Evolutionary conservation across 805 yeast species (phyloP).

Genomic region (Saturnispora dispora): DNA sequence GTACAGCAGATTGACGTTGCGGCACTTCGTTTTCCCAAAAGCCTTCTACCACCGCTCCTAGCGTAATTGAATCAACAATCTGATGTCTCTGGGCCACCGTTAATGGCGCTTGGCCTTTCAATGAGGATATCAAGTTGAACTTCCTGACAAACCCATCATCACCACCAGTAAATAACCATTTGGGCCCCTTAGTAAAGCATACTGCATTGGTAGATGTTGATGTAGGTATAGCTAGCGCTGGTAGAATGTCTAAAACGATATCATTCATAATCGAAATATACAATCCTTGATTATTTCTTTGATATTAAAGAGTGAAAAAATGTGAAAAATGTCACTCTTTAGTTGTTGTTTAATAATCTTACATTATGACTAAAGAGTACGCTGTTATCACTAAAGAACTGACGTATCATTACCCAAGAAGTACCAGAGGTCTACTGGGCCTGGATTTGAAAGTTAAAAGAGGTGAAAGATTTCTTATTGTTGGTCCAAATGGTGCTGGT

Average conservation of each 20-base stretch:
- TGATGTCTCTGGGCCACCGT: conserved; percentile 90
- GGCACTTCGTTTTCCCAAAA: conserved; percentile 99
- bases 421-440: conserved; percentile 54
- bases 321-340: neutral
- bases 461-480: conserved; percentile 65
- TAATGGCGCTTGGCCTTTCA: conserved; percentile 78
- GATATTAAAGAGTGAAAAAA: neutral
- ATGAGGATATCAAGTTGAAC: conserved; percentile 76
- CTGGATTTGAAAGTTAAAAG: conserved; percentile 54
- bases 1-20: neutral
- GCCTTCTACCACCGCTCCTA: conserved; percentile 73
- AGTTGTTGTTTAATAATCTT: conserved; percentile 26
- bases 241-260: conserved; percentile 56
- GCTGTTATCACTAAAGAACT: conserved; percentile 56
- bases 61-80: conserved; percentile 73
- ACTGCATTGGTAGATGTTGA: conserved; percentile 69
- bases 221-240: conserved; percentile 83
- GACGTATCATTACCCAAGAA: conserved; percentile 57
- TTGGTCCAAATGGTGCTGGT: conserved; percentile 98
- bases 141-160: conserved; percentile 90
- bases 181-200: conserved; percentile 69
- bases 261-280: neutral
- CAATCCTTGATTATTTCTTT: neutral
- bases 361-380: neutral
- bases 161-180: conserved; percentile 89